These are phyloP conservation scores for Paracoccidioides brasiliensis DNA, from an alignment of 2,329 filamentous ascomycete species.

Conservation along the genomic window DNA sequence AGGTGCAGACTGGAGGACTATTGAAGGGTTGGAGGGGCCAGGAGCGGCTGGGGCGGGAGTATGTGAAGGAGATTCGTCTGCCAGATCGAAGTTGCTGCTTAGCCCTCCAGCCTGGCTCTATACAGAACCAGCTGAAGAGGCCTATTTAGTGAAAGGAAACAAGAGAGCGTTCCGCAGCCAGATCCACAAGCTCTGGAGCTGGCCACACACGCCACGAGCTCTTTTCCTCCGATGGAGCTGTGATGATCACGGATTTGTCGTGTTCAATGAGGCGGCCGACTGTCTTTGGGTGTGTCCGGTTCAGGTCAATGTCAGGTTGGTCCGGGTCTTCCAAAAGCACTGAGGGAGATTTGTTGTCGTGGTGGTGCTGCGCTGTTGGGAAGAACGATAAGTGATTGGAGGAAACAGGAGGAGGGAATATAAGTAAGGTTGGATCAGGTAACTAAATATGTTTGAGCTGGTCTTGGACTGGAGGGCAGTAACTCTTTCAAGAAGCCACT, in stretches of 20 bases:
- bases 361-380: neutral
- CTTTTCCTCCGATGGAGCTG: neutral
- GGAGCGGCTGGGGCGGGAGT: constrained; percentile 49
- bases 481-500: too few species aligned
- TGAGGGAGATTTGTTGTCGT: neutral
- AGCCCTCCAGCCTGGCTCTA: constrained; percentile 32
- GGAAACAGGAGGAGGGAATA: constrained; percentile 2
- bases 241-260: neutral
- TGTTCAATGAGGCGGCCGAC: neutral
- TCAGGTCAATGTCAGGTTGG: neutral
- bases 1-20: constrained; percentile 37
- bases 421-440: neutral
- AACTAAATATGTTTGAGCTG: too few species aligned
- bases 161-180: constrained; percentile 1
- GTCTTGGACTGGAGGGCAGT: too few species aligned
- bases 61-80: constrained; percentile 50
- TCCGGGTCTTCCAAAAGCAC: neutral
- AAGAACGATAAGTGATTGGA: neutral
- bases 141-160: constrained; percentile 8
- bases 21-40: constrained; percentile 53
- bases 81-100: constrained; percentile 53
- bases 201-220: constrained; percentile 2
- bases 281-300: neutral
- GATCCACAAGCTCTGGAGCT: constrained; percentile 2
- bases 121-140: constrained; percentile 34